These are phyloP conservation scores for Oryza australiensis DNA, from an alignment of 176 grass and related monocot genomes.

Conservation along the genomic window DNA sequence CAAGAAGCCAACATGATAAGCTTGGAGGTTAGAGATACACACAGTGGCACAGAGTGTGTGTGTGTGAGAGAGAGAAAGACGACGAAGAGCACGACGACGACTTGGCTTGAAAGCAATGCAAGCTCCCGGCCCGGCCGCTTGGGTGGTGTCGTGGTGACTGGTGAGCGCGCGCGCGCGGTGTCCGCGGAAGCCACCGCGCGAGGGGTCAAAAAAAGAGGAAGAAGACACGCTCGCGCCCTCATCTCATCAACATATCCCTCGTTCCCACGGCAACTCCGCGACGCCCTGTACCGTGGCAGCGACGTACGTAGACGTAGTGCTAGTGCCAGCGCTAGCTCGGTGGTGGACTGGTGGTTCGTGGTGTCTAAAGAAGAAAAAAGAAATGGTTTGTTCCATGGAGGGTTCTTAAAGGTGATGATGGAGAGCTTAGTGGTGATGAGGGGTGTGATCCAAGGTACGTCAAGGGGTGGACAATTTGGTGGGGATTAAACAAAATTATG, in stretches of 20 bases:
- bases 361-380: conserved; percentile 8
- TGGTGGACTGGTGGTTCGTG: conserved; percentile 10
- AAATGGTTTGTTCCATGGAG: conserved; percentile 2
- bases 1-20: conserved; percentile 28
- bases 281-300: background rate
- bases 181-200: conserved; percentile 3
- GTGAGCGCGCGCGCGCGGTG: background rate
- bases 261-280: conserved; percentile 48
- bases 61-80: background rate
- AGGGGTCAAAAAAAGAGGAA: background rate
- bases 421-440: conserved; percentile 39
- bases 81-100: conserved; percentile 18
- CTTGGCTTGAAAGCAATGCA: conserved; percentile 73
- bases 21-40: conserved; percentile 12
- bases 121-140: background rate
- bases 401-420: conserved; percentile 14
- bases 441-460: conserved; percentile 52
- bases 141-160: background rate
- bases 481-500: conserved; percentile 22
- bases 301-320: background rate
- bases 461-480: conserved; percentile 39
- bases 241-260: conserved; percentile 25
- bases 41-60: background rate
- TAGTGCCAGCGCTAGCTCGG: background rate
- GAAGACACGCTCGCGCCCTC: background rate